A percentile compares a stretch with the other conserved stretches of the same genome.
phyloP scores from a whole-genome alignment of 192 early-diverging fungal genomes.

The Tieghemiomyces parasiticus region DNA sequence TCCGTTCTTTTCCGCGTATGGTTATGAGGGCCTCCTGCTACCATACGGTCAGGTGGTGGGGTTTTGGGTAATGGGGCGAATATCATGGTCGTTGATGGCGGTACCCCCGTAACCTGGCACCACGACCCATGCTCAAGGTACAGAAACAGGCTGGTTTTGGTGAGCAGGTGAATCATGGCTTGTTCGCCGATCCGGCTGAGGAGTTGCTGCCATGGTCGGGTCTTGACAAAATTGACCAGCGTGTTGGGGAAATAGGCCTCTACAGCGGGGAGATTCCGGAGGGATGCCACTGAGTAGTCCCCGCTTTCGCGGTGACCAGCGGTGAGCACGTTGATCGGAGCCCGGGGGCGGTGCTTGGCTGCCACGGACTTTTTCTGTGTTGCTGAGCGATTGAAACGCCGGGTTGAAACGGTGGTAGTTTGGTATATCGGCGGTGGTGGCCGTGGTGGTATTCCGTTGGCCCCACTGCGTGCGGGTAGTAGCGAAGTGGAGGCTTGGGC shows the following conservation, averaged over 20 bases:
- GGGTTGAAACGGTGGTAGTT: no score
- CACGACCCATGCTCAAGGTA: neutral
- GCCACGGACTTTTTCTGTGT: no score
- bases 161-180: constrained; percentile 6
- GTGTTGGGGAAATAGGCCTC: constrained; percentile 1
- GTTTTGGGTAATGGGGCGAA: neutral
- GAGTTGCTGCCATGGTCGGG: neutral
- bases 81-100: neutral
- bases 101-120: constrained; percentile 5
- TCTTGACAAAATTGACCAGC: constrained; percentile 7
- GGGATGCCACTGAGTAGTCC: neutral
- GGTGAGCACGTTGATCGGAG: no score
- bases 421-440: no score
- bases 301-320: no score
- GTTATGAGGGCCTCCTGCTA: neutral
- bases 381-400: no score
- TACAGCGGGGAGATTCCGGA: neutral
- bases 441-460: no score
- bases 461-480: no score
- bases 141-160: neutral
- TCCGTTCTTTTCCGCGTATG: neutral
- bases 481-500: no score
- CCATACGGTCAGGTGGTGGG: neutral
- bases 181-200: constrained; percentile 2
- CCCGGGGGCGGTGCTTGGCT: no score